Base-by-base conservation (phyloP, 2,329 filamentous ascomycete genomes). In the Microdochium nivale region DNA sequence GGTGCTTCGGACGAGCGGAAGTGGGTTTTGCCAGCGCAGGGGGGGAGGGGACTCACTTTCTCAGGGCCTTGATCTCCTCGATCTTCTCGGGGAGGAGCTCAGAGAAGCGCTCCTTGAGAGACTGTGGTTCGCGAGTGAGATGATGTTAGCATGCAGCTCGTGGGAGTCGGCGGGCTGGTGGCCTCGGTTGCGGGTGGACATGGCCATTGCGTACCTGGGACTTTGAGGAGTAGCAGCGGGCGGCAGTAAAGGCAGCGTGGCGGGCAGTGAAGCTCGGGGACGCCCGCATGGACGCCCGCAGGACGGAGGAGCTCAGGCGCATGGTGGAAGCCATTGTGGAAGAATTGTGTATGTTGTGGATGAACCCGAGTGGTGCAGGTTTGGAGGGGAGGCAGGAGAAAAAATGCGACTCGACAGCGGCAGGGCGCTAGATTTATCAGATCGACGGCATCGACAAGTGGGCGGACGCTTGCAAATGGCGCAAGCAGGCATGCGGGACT, bases 31-130 rank as follows among this genome's bases (percentile, higher is more conserved):
- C 47, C 25, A 35, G 55, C 49, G 56, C 52, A 50, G 44, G 49
- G 35, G 49, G 54, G 55, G 43, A 55, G 49, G 51, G 44, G 52
- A 75, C 86, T 71, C 79, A 95, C 90, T 96, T 96, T 74, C 90
- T 84, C 67, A 99, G 86, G 74, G 90, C 85, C 89, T 99, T 99
- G 80, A 99, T 90, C 84, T 97, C 89, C 78, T 99, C 94, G 69
- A 96, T 87, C 84, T 97, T 95, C 72, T 86, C 90, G 64, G 94
- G 94, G 58, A 99, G 81, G 68, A 92, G 87, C 73, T 94, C 91
- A 70, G 92, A 92, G 73, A 99, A 97, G 70, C 90, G 92, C 73
- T 99, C 94, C 81, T 99, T 99, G 70, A 99, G 78, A 63, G 90
- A 47, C 46, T 44, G 19, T 21, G 27, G 27, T 30, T 30, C 5